Base-by-base conservation (phyloP, 129 eudicot species). In the Lactuca sativa region DNA sequence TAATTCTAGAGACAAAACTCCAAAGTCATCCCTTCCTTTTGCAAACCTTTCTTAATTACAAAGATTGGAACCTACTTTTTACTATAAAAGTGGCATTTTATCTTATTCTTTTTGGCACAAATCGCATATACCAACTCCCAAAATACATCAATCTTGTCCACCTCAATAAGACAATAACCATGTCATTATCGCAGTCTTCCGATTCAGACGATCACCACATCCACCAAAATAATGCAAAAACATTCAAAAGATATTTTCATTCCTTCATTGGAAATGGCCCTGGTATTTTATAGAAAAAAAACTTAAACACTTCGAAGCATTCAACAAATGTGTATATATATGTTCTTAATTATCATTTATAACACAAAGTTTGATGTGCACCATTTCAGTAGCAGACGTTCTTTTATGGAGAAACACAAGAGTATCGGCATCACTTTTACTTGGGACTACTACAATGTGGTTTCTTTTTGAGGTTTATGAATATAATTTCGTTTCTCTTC, bases 381-480 rank as follows among this genome's bases (percentile, higher is more conserved):
- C 36, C 52, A 47, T 62, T 76, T 79, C 90, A 92, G 98, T 86
- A 69, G 87, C 92, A 15, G 92, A 92, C 16, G 61, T 89, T 40
- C 70, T 92, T 18, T 25, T 92, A 62, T 92, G 98, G 98, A 89
- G 91, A 81, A 77, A 92, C 84, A 85, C 75, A 74, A 79, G 80
- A 49, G 31, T 89, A 77, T 86, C 98, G 9, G 96, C 96, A 4
- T 83, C 86, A 36, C 74, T 89, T 25, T 69, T 92, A 8, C 64
- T 82, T 4, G 92, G 83, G 13, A 74, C 71, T 18, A 84, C 95
- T 10, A 38, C 81, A 3, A 62, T 82, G n/a, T 92, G 98, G 98
- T 85, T 81, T 55, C 81, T 86, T 6, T 89, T 92, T 41, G 90
- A 89, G 76, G 85, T 89, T 68, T 82, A 80, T 16, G 96, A 75